Base-by-base conservation (phyloP, 345 rosid genomes). In the Citrus reticulata region DNA sequence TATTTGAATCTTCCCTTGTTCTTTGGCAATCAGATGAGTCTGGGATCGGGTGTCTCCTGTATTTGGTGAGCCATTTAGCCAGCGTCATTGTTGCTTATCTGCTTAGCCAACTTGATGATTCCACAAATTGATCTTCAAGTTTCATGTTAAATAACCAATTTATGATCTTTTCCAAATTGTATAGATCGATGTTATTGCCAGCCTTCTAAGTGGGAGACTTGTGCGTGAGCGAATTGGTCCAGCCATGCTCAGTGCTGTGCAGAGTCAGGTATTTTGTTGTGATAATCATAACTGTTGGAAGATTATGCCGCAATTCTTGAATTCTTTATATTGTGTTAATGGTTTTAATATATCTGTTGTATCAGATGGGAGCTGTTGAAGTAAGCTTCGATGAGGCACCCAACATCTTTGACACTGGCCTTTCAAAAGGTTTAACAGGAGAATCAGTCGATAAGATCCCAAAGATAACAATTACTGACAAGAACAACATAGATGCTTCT, bases 241-340 rank as follows among this genome's bases (percentile, higher is more conserved):
- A 2, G 99, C 99, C 0, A 97, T 97, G 99, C 82, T 97, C 72
- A 97, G 98, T 81, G 99, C 99, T 1, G 99, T 97, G 68, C 99
- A 97, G 83, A 97, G 98, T 85, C 98, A 97, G 98, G 99, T 97
- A 88, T 42, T 58, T 75, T 75, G 9, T 70, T 1, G 29, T 29
- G 9, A 14, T 19, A 40, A 37, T 37, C 19, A 46, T 68, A 2
- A 58, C 72, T 73, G 42, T 19, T 61, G 20, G 32, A 64, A n/a
- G 30, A 37, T 35, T 60, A 46, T 24, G 61, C 42, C 30, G 25
- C 46, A 73, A 30, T 34, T 24, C 49, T 57, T 71, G 59, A 8
- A 24, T 51, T 60, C 42, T 34, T 55, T 35, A 11, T 51, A 29
- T 49, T 65, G 68, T 75, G 73, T 83, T 76, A 68, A 78, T 54